These are phyloP conservation scores for Acacia melanoxylon DNA, from an alignment of 306 rosid genomes.

Conservation along the genomic window DNA sequence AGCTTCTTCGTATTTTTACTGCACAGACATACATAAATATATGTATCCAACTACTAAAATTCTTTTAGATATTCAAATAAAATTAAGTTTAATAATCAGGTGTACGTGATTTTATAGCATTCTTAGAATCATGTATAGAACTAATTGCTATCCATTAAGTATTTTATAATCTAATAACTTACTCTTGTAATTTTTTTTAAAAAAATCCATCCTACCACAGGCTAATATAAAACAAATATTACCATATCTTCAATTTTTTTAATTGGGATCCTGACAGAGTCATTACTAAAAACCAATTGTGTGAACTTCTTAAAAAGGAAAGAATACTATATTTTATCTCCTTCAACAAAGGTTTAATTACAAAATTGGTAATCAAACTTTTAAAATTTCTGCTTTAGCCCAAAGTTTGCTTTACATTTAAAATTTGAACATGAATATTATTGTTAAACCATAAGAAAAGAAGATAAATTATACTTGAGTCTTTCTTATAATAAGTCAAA, in stretches of 20 bases:
- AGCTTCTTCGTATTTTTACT: no score
- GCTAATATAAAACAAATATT: not conserved
- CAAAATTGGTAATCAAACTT: not conserved
- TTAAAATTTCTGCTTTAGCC: not conserved
- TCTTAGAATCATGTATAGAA: not conserved
- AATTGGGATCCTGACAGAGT: not conserved
- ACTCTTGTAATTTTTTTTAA: not conserved
- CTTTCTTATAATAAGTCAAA: not conserved
- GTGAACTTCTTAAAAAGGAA: not conserved
- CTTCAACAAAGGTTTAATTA: not conserved
- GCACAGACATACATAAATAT: not conserved
- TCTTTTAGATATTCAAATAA: not conserved
- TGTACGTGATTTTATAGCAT: not conserved
- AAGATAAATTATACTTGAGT: not conserved
- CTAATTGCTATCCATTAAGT: not conserved
- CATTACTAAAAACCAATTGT: not conserved
- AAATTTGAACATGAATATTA: not conserved
- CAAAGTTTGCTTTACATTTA: not conserved
- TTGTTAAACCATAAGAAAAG: not conserved
- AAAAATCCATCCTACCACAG: not conserved
- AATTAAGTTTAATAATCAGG: not conserved
- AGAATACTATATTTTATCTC: not conserved
- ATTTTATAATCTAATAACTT: no score
- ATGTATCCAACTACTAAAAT: not conserved
- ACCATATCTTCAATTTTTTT: not conserved